Percentiles rank a stretch among this genome's conserved stretches.
These are phyloP conservation scores for Acacia crassicarpa DNA, from an alignment of 306 rosid genomes.

Conservation along the genomic window DNA sequence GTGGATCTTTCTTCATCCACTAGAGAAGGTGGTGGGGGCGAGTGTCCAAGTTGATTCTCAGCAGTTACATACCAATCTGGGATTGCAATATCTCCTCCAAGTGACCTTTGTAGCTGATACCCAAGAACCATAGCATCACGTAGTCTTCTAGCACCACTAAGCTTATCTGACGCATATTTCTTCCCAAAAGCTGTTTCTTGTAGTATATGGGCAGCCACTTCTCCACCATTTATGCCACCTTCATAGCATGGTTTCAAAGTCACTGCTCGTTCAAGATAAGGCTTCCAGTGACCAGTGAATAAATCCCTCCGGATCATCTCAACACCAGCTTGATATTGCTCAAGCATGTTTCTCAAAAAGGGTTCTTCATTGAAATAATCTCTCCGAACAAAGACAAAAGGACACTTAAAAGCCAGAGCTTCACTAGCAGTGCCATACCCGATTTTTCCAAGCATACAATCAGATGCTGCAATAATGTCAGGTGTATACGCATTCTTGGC, in stretches of 20 bases:
- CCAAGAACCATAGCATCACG: conserved; percentile 98
- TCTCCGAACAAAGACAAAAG: conserved; percentile 98
- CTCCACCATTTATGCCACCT: conserved; percentile 93
- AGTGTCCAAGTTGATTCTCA: conserved; percentile 67
- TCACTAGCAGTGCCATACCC: conserved; percentile 97
- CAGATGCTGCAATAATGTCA: conserved; percentile 88
- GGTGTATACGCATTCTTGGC: conserved; percentile 89
- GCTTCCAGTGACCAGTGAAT: conserved; percentile 96
- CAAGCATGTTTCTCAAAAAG: conserved; percentile 96
- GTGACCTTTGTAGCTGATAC: conserved; percentile 92
- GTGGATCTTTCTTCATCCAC: conserved; percentile 35
- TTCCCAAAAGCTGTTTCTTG: conserved; percentile 98
- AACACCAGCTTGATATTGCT: conserved; percentile 91
- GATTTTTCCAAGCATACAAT: conserved; percentile 99
- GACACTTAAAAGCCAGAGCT: conserved; percentile 84
- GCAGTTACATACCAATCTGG: conserved; percentile 97
- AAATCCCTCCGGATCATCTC: conserved; percentile 98
- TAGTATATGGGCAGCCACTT: conserved; percentile 90
- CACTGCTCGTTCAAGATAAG: conserved; percentile 94
- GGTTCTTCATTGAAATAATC: conserved; percentile 99
- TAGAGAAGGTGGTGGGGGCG: conserved; percentile 46
- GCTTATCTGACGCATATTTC: conserved; percentile 89
- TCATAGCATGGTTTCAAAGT: conserved; percentile 95
- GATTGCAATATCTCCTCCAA: conserved; percentile 81
- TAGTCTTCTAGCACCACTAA: conserved; percentile 93